These are phyloP conservation scores for Mrakiaceae sp. DNA, from an alignment of 1,284 basidiomycete species.

Conservation along the genomic window DNA sequence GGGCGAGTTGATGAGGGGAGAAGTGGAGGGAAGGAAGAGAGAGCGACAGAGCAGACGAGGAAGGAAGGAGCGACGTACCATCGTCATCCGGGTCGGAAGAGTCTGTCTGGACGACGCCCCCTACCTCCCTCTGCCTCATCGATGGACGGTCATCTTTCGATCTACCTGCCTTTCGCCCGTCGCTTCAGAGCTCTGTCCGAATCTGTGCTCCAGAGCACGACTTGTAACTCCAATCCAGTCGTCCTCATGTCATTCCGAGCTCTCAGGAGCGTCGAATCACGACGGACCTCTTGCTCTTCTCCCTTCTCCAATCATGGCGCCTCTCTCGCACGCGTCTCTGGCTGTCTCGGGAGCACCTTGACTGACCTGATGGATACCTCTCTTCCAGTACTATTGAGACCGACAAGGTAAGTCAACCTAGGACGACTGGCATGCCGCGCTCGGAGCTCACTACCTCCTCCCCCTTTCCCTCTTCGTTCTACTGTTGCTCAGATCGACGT, in stretches of 20 bases:
- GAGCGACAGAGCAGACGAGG: neutral
- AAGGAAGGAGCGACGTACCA: neutral
- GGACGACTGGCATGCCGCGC: neutral
- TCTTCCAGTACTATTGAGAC: constrained; percentile 70
- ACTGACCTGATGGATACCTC: neutral
- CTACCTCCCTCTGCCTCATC: too few species aligned
- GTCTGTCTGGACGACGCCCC: neutral
- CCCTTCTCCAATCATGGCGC: too few species aligned
- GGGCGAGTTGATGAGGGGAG: neutral
- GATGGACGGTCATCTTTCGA: too few species aligned
- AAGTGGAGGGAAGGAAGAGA: neutral
- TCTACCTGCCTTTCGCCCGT: too few species aligned
- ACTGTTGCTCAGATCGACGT: constrained; percentile 69
- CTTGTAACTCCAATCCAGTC: too few species aligned
- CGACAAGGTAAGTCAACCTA: constrained; percentile 64
- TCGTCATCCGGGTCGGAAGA: neutral
- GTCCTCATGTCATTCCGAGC: too few species aligned
- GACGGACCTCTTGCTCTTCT: neutral
- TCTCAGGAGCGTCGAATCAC: neutral
- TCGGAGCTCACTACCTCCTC: neutral
- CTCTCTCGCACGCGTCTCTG: too few species aligned
- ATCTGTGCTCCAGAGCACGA: too few species aligned
- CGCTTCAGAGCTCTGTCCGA: too few species aligned
- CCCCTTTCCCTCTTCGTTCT: constrained; percentile 14
- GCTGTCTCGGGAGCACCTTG: too few species aligned